Conservation (phyloP, 306 rosid species). For the Vigna reflexopilosa region DNA sequence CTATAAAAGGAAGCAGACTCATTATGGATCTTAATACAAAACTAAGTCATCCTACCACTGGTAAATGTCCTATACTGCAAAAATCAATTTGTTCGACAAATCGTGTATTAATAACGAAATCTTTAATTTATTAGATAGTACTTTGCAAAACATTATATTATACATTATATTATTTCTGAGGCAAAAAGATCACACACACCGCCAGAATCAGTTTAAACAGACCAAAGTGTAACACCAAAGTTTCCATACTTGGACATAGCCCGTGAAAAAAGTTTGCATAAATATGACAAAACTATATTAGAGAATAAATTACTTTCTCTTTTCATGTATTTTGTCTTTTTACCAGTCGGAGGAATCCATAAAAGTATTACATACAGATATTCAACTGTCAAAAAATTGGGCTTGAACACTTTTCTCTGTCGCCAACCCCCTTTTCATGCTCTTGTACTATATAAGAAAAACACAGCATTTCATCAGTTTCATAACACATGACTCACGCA, state of each 20-base stretch:
- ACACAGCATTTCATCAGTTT: slow-evolving; percentile 17
- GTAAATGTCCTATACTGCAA: no score
- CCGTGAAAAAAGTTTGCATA: not conserved
- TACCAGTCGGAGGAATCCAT: not conserved
- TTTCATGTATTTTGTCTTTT: slow-evolving; percentile 4
- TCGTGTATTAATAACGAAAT: no score
- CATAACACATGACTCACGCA: slow-evolving; percentile 47
- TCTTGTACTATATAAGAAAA: slow-evolving; percentile 16
- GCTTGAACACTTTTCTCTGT: not conserved
- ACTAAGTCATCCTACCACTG: no score
- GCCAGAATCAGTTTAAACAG: not conserved
- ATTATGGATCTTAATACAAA: no score
- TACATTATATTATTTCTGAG: no score
- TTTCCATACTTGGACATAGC: not conserved
- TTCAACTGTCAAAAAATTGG: slow-evolving; percentile 34
- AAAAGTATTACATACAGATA: slow-evolving; percentile 33
- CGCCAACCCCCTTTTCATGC: not conserved
- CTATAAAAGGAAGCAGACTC: no score
- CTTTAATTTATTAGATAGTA: no score
- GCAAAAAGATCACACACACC: no score
- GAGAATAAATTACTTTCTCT: not conserved
- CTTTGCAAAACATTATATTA: no score
- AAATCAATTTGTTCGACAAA: no score
- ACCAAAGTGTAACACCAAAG: not conserved
- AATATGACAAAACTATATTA: not conserved